A percentile compares a stretch with the other conserved stretches of the same genome.
Evolutionary conservation across 1,139 yeast species (phyloP).

Genomic region (Nakaseomyces sp.): DNA sequence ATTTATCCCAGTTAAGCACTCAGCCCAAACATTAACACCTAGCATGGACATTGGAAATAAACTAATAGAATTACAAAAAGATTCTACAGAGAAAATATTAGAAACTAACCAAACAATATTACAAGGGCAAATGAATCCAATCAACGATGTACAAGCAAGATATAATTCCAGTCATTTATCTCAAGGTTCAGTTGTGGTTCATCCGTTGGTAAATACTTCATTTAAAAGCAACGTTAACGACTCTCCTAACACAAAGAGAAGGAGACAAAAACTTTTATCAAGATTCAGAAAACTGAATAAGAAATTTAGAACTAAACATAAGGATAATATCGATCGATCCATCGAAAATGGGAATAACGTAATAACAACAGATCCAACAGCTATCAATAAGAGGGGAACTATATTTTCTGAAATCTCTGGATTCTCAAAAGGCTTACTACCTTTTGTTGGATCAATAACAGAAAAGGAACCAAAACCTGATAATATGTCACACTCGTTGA

Average conservation of each 20-base stretch:
- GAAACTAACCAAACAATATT: not conserved
- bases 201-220: not conserved
- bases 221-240: not conserved
- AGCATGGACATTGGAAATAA: constrained; percentile 17
- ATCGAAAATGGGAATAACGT: not conserved
- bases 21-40: constrained; percentile 30
- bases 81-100: constrained; percentile 4
- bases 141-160: not conserved
- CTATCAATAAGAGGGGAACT: not conserved
- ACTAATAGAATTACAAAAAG: not conserved
- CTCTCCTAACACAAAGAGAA: constrained; percentile 1
- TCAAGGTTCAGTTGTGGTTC: constrained; percentile 1
- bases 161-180: not conserved
- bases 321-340: not conserved
- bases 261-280: not conserved
- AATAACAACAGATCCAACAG: not conserved
- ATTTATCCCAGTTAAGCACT: constrained; percentile 25
- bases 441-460: not conserved
- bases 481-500: constrained; percentile 10
- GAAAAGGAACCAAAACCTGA: constrained; percentile 6
- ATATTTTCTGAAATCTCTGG: constrained; percentile 1
- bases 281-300: not conserved
- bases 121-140: not conserved
- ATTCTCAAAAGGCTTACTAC: not conserved
- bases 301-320: not conserved